Base-by-base conservation (phyloP, 2,329 filamentous ascomycete species). In the Aureobasidium sp. region DNA sequence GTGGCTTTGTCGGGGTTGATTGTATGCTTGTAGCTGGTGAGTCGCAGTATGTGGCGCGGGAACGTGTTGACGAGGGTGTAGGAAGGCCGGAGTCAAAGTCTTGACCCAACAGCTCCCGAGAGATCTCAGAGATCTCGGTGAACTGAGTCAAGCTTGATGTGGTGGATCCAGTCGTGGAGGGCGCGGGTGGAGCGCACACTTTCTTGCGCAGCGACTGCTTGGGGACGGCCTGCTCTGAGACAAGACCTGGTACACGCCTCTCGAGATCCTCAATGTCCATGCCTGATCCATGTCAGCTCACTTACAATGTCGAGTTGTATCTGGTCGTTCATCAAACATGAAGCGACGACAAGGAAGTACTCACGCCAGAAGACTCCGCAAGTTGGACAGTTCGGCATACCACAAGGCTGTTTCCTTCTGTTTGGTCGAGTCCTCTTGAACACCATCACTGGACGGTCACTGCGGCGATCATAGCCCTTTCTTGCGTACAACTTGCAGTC, bases 361-460 rank as follows among this genome's bases (percentile, higher is more conserved):
- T 58, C 13, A 58, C 54, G 32, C 54, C 54, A 58, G 25, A 58
- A 48, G 5, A 48, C 2, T 6, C 54, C 54, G 39, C 54, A 58
- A 42, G 34, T n/a, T 10, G 11, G 5, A 15, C 54, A 47, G 9
- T 47, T 1, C 5, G 11, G 13, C 54, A 58, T 36, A 7, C 30
- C 41, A 39, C 54, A 58, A 1, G 54, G 41, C 8, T 4, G 5
- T 10, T 39, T 37, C 29, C 39, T 39, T 5, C 8, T 58, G 21
- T 25, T 11, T 5, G 29, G 8, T 4, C 54, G 32, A 37, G 2
- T 30, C 9, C 21, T 16, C n/a, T 39, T 58, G 32, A 58, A 47
- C n/a, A 48, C 30, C n/a, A 58, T 25, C 5, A 29, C 16, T 2
- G 25, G 11, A 30, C 25, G 16, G 3, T 15, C 21, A 48, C 9